A percentile compares a stretch with the other conserved stretches of the same genome.
Conservation (phyloP, 73 alveolate species). For the Uronychia binucleata region DNA sequence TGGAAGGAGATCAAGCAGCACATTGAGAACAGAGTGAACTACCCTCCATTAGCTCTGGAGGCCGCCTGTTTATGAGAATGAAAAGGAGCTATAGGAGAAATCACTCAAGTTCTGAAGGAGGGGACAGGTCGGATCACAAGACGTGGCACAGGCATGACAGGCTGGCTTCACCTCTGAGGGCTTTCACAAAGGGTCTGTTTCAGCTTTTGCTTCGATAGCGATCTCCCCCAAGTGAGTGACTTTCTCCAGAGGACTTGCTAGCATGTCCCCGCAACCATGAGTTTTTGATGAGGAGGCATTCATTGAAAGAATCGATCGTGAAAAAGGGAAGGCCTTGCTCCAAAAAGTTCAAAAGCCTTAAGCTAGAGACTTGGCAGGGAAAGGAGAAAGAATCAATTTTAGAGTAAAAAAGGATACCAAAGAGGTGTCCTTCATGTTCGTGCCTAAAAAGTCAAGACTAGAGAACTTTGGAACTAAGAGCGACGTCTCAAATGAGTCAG, state of each 20-base stretch:
- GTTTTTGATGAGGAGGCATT: background rate
- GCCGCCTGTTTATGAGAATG: background rate
- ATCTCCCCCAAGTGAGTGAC: background rate
- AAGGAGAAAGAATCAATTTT: background rate
- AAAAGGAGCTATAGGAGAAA: background rate
- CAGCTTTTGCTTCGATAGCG: background rate
- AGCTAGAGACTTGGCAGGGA: no score
- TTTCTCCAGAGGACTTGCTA: background rate
- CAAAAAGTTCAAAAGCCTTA: background rate
- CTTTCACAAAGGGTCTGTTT: background rate
- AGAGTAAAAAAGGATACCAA: background rate
- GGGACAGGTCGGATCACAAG: background rate
- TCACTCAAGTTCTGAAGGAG: background rate
- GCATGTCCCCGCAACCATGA: background rate
- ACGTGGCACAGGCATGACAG: background rate
- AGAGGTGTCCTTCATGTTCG: background rate
- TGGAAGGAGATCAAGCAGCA: background rate
- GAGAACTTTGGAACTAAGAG: background rate
- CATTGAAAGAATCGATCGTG: background rate
- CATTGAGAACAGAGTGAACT: background rate
- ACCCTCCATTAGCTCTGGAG: background rate
- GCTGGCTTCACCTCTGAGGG: background rate
- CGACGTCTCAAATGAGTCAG: background rate
- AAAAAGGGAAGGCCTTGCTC: background rate
- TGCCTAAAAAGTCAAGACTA: background rate